Conservation (phyloP, 495 filamentous ascomycete species). For the Penicillium canariense region DNA sequence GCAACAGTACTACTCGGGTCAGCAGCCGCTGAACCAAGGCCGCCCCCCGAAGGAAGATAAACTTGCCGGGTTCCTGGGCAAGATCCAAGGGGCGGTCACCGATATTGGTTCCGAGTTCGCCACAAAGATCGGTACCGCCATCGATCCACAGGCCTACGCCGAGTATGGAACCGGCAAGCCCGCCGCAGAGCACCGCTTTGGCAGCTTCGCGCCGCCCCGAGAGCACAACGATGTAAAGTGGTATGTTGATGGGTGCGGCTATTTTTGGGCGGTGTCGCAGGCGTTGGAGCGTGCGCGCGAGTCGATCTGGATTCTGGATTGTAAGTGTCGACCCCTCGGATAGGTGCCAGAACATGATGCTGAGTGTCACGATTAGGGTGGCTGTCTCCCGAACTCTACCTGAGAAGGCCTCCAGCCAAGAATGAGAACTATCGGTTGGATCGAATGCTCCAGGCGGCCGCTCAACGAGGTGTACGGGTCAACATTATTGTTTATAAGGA, state of each 20-base stretch:
- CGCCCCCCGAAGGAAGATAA: slow-evolving; percentile 43
- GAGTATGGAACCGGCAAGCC: slow-evolving; percentile 46
- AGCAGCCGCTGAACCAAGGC: slow-evolving; percentile 23
- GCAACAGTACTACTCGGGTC: slow-evolving; percentile 11
- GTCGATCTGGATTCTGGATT: slow-evolving; percentile 86
- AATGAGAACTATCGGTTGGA: slow-evolving; percentile 87
- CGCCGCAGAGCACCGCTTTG: slow-evolving; percentile 63
- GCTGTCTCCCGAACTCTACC: slow-evolving; percentile 85
- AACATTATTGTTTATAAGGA: slow-evolving; percentile 97
- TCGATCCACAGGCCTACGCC: slow-evolving; percentile 50
- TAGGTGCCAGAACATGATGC: background rate
- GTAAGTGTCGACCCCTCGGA: slow-evolving; percentile 4
- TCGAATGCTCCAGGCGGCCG: slow-evolving; percentile 82
- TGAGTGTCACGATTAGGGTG: slow-evolving; percentile 55
- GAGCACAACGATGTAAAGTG: slow-evolving; percentile 73
- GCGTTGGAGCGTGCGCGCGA: slow-evolving; percentile 82
- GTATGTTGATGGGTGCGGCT: slow-evolving; percentile 91
- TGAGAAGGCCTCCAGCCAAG: slow-evolving; percentile 77
- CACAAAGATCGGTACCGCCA: slow-evolving; percentile 44
- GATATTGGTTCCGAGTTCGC: slow-evolving; percentile 51
- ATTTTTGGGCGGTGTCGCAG: slow-evolving; percentile 84
- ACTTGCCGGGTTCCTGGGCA: slow-evolving; percentile 53
- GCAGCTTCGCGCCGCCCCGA: slow-evolving; percentile 74
- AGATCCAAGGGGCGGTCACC: slow-evolving; percentile 54
- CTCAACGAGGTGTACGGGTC: slow-evolving; percentile 81